Evolutionary conservation across 306 rosid genomes (phyloP).

Genomic region (Pyrus betulifolia): DNA sequence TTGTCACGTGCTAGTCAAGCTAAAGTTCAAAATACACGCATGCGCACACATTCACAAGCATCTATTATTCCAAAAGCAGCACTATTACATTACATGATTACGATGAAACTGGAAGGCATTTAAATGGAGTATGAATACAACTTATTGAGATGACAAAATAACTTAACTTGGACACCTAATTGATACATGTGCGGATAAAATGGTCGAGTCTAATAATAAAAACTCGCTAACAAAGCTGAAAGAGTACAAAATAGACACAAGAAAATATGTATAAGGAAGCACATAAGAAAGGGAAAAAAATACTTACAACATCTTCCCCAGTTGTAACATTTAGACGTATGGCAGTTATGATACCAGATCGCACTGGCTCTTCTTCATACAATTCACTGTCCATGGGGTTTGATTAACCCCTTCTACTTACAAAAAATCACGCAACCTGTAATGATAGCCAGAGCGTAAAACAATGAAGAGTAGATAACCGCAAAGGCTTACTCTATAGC

Average conservation of each 20-base stretch:
- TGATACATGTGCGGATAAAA: neutral
- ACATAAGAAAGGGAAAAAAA: slow-evolving; percentile 14
- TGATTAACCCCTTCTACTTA: neutral
- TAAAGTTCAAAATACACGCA: no score
- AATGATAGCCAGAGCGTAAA: slow-evolving; percentile 17
- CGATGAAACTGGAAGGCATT: neutral
- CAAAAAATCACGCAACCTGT: slow-evolving; percentile 32
- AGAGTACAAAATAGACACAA: neutral
- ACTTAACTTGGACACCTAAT: neutral
- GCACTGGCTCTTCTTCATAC: slow-evolving; percentile 25
- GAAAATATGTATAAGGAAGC: neutral
- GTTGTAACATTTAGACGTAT: slow-evolving; percentile 42
- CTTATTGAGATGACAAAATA: neutral
- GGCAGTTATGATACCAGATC: slow-evolving; percentile 32
- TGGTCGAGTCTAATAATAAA: neutral
- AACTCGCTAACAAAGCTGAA: neutral
- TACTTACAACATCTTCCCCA: slow-evolving; percentile 49
- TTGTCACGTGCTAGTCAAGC: neutral
- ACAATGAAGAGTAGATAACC: slow-evolving; percentile 9
- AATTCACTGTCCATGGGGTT: slow-evolving; percentile 54
- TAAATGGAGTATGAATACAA: neutral
- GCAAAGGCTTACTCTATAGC: neutral
- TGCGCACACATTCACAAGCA: no score
- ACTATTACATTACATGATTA: no score
- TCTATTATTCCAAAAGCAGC: no score